Percentiles rank a stretch among this genome's conserved stretches.
These are phyloP conservation scores for Pelomyxa schiedti DNA, from an alignment of 78 protist species.

Conservation along the genomic window DNA sequence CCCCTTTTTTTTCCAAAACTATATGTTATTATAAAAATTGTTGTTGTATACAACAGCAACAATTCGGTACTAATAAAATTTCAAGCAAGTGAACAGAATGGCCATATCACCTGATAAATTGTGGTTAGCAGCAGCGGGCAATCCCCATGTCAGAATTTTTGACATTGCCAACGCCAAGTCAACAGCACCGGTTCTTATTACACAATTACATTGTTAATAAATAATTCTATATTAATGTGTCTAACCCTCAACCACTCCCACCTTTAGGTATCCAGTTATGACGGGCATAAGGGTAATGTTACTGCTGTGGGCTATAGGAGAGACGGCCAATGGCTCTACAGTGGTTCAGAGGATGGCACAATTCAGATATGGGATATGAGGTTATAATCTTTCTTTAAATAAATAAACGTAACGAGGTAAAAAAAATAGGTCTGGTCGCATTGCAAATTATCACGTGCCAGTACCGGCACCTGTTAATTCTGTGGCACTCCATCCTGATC, in stretches of 20 bases:
- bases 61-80: neutral
- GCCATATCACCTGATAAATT: constrained; percentile 73
- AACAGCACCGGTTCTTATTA: constrained; percentile 33
- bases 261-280: constrained; percentile 49
- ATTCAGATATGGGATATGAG: constrained; percentile 91
- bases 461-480: constrained; percentile 31
- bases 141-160: constrained; percentile 67
- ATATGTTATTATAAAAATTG: neutral
- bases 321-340: constrained; percentile 82
- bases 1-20: neutral
- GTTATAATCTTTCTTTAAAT: neutral
- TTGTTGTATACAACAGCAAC: neutral
- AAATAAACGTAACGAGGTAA: too few relatives aligned
- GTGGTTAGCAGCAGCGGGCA: constrained; percentile 87
- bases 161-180: constrained; percentile 45
- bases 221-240: neutral
- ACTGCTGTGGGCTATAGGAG: constrained; percentile 75
- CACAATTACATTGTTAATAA: too few relatives aligned
- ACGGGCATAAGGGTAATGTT: constrained; percentile 84
- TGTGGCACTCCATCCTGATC: constrained; percentile 64
- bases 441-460: constrained; percentile 32
- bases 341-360: constrained; percentile 87
- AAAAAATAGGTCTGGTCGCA: neutral
- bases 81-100: constrained; percentile 80
- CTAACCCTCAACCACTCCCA: neutral